phyloP scores from a whole-genome alignment of 176 grass and related monocot genomes.

The Phoenix roebelenii region DNA sequence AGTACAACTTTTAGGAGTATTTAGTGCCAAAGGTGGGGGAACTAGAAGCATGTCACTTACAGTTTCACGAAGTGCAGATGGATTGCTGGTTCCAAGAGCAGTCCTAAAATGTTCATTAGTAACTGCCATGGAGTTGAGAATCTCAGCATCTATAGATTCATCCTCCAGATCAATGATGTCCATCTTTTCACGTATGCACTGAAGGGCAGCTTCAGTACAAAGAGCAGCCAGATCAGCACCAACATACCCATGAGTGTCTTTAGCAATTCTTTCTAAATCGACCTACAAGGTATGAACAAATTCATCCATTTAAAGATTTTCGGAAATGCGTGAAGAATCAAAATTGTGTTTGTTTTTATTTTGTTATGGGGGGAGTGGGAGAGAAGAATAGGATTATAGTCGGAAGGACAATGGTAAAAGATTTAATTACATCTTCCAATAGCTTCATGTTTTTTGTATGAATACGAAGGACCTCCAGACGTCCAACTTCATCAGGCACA shows the following conservation, averaged over 20 bases:
- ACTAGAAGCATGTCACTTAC: conserved; percentile 23
- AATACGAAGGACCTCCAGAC: conserved; percentile 78
- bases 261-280: conserved; percentile 66
- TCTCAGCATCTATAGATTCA: conserved; percentile 87
- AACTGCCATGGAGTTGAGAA: conserved; percentile 84
- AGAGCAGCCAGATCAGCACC: conserved; percentile 76
- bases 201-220: conserved; percentile 81
- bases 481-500: conserved; percentile 74
- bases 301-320: no score
- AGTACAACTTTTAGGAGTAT: no score
- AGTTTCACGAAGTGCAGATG: conserved; percentile 78
- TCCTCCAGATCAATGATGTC: conserved; percentile 84
- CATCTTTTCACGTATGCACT: conserved; percentile 89
- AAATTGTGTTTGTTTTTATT: no score
- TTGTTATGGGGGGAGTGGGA: no score
- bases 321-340: no score
- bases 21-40: no score
- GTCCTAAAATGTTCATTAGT: conserved; percentile 93
- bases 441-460: conserved; percentile 93
- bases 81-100: conserved; percentile 77
- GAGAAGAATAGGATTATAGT: conserved; percentile 4
- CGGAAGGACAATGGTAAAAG: neutral
- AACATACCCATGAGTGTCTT: conserved; percentile 78
- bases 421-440: conserved; percentile 53
- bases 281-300: conserved; percentile 25